Conservation (phyloP, 2,329 filamentous ascomycete species). For the Sporothrix dimorphospora region DNA sequence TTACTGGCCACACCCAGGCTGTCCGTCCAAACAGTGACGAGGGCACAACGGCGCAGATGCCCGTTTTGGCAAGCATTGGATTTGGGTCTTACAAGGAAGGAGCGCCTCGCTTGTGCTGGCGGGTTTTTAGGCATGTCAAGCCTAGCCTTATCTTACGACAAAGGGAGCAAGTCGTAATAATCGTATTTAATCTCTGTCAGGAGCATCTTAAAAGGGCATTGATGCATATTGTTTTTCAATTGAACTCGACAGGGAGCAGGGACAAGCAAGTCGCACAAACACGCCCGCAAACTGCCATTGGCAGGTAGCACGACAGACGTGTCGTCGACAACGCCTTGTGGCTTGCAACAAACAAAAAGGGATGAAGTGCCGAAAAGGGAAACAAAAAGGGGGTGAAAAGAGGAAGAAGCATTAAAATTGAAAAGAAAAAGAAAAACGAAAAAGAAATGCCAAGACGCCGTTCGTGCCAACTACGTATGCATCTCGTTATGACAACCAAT, state of each 20-base stretch:
- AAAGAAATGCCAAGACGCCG: not conserved
- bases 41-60: slow-evolving; percentile 17
- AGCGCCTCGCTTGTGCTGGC: not conserved
- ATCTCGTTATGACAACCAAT: slow-evolving; percentile 1
- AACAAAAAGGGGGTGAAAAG: not conserved
- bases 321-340: not conserved
- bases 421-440: not conserved
- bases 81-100: slow-evolving; percentile 19
- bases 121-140: slow-evolving; percentile 6
- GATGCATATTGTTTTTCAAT: not conserved
- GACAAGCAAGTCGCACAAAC: not conserved
- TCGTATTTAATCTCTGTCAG: not conserved
- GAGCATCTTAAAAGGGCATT: not conserved
- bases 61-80: slow-evolving; percentile 20
- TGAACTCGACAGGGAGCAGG: not conserved
- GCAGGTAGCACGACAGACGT: slow-evolving; percentile 13
- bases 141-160: not conserved
- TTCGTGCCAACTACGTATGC: not conserved
- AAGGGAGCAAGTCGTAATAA: not conserved
- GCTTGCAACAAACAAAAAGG: not conserved
- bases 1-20: not conserved
- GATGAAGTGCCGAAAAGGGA: not conserved
- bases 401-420: not conserved
- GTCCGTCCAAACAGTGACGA: too few species aligned
- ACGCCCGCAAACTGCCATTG: slow-evolving; percentile 2